Conservation (phyloP, 2,329 filamentous ascomycete species). For the Cadophora luteo-olivacea region DNA sequence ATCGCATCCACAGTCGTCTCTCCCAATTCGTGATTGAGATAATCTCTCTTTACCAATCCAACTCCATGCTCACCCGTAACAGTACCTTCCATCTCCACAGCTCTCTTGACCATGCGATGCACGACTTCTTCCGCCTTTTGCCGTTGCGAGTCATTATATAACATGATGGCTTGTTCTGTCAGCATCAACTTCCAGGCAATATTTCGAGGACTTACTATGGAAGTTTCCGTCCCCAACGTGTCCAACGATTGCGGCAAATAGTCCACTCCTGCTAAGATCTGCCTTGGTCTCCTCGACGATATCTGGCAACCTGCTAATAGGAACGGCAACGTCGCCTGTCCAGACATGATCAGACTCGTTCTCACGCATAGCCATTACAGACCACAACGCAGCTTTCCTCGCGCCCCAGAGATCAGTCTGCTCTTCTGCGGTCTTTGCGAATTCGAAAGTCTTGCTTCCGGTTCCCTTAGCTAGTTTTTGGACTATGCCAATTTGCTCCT, state of each 20-base stretch:
- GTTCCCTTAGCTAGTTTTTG: conserved; percentile 65
- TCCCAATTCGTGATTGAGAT: conserved; percentile 79
- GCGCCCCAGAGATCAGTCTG: conserved; percentile 82
- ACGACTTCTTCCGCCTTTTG: conserved; percentile 73
- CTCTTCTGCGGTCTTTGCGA: conserved; percentile 73
- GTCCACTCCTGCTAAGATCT: conserved; percentile 61
- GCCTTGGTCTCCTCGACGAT: conserved; percentile 80
- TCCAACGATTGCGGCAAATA: conserved; percentile 70
- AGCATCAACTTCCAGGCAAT: conserved; percentile 8
- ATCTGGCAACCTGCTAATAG: conserved; percentile 74
- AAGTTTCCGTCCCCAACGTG: conserved; percentile 83
- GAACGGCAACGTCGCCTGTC: conserved; percentile 88
- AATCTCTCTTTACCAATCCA: conserved; percentile 84
- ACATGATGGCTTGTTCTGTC: conserved; percentile 52
- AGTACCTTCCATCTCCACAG: conserved; percentile 84
- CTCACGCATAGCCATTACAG: conserved; percentile 69
- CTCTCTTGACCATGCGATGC: conserved; percentile 84
- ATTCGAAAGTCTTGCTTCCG: conserved; percentile 76
- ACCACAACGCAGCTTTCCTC: conserved; percentile 84
- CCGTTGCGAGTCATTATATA: conserved; percentile 73
- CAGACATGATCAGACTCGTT: conserved; percentile 74
- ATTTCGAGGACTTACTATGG: conserved; percentile 54
- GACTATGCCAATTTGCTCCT: conserved; percentile 78
- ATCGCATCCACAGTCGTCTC: conserved; percentile 79
- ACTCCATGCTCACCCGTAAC: conserved; percentile 88